Evolutionary conservation across 2,329 filamentous ascomycete genomes (phyloP).

Genomic region (Colletotrichum tropicicola): DNA sequence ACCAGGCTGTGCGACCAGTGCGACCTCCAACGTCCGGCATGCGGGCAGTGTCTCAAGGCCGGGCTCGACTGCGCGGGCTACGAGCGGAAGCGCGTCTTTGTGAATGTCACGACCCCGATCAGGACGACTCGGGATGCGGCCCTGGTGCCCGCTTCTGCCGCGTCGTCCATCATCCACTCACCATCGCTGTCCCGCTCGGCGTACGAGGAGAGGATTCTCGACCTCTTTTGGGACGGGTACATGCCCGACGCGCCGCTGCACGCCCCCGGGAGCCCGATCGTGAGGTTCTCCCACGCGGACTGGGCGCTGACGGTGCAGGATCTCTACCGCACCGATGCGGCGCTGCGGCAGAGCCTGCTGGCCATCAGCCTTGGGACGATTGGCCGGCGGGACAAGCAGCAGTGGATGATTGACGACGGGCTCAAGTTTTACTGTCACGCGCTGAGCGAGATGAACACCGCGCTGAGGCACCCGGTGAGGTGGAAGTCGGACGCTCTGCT

Average conservation of each 20-base stretch:
- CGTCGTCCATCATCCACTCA: background rate
- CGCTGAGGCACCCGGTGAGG: background rate
- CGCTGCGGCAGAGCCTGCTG: conserved; percentile 28
- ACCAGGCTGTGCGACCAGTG: conserved; percentile 26
- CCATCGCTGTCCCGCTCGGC: conserved; percentile 21
- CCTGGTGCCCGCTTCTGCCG: background rate
- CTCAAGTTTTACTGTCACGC: conserved; percentile 34
- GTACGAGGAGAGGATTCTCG: conserved; percentile 27
- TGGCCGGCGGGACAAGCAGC: conserved; percentile 31
- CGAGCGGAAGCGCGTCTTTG: conserved; percentile 30
- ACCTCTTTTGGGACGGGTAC: conserved; percentile 30
- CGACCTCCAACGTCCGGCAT: conserved; percentile 30
- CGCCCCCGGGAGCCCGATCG: background rate
- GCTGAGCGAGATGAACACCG: conserved; percentile 24
- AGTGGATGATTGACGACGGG: conserved; percentile 31
- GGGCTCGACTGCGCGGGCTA: conserved; percentile 31
- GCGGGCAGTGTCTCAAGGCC: conserved; percentile 31
- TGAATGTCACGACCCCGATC: conserved; percentile 24
- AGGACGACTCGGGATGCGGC: background rate
- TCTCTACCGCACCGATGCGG: conserved; percentile 32
- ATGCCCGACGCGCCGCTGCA: conserved; percentile 20
- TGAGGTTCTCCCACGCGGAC: conserved; percentile 24
- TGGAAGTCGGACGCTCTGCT: conserved; percentile 26
- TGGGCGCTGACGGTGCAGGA: conserved; percentile 33
- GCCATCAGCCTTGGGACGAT: conserved; percentile 34